Percentiles rank a stretch among this genome's conserved stretches.
Evolutionary conservation across 768 basidiomycete species (phyloP).

Genomic region (Pholiota microspora): DNA sequence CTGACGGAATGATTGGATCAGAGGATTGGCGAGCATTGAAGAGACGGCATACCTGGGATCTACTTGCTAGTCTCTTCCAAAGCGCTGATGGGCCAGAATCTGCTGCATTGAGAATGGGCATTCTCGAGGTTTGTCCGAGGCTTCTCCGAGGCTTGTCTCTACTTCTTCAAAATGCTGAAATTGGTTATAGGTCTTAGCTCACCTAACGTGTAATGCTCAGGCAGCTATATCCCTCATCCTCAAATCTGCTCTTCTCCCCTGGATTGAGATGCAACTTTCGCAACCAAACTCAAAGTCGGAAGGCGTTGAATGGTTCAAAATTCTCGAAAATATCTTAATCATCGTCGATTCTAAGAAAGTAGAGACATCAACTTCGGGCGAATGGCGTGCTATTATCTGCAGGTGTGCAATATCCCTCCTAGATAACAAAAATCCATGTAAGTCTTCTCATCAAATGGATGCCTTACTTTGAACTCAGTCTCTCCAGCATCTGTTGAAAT

Average conservation of each 20-base stretch:
- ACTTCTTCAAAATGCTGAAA: not conserved
- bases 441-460: constrained; percentile 7
- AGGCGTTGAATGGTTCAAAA: constrained; percentile 59
- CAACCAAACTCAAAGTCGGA: constrained; percentile 32
- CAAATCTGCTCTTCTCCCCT: constrained; percentile 69
- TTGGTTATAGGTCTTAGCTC: constrained; percentile 61
- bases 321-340: constrained; percentile 61
- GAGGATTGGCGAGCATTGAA: constrained; percentile 83
- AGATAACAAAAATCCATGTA: constrained; percentile 25
- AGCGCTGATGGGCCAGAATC: constrained; percentile 50
- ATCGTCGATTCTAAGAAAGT: constrained; percentile 49
- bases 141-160: no score
- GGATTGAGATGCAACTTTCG: constrained; percentile 77
- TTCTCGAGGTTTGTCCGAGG: constrained; percentile 67
- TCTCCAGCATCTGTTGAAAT: constrained; percentile 1
- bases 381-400: constrained; percentile 57
- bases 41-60: constrained; percentile 84
- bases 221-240: constrained; percentile 72
- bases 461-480: no score
- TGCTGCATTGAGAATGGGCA: constrained; percentile 44
- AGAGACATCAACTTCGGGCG: constrained; percentile 50
- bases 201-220: constrained; percentile 65
- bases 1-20: constrained; percentile 73
- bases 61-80: constrained; percentile 81
- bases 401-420: constrained; percentile 49